Base-by-base conservation (phyloP, 2,329 filamentous ascomycete species). In the Diaporthe sp. region DNA sequence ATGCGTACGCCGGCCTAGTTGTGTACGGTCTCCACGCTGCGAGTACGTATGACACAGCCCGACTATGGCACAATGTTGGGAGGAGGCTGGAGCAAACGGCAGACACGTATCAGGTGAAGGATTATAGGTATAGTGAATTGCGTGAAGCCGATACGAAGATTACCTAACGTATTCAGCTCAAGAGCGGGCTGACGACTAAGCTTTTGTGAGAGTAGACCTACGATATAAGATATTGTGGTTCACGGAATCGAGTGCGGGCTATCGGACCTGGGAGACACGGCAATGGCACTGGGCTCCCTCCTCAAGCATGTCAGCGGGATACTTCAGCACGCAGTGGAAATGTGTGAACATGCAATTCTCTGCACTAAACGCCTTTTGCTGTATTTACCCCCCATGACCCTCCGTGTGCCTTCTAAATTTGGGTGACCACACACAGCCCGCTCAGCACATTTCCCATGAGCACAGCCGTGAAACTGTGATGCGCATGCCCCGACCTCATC, bases 401-500 rank as follows among this genome's bases (percentile, higher is more conserved):
- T n/a, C n/a, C 15, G 53, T 58, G 59, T 46, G 70, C 72, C 71
- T 55, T 76, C 75, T 76, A 76, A 71, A 28, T 61, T 72, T 42
- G 65, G 65, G 65, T 55, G 65, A 69, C 46, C 65, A 69, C 34
- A 34, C 65, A 55, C 49, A 55, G 65, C 65, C 34, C 13, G 46
- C 49, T 69, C 65, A 28, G 25, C 49, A 55, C n/a, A 44, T 55
- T 39, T 17, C 31, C 34, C 7, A 42, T 57, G 31, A 51, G 28
- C 61, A n/a, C 44, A 73, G 46, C 49, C 44, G 59, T 17, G 49
- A 22, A 37, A 31, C 25, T 44, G n/a, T 42, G 28, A 49, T 39
- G 46, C 69, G 25, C 58, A 49, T 22, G 70, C 34, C 34, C 70
- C 39, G 22, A 34, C 46, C 31, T 17, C 13, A 17, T 39, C 46